A percentile compares a stretch with the other conserved stretches of the same genome.
phyloP scores from a whole-genome alignment of 306 rosid species.

The Albizia julibrissin region DNA sequence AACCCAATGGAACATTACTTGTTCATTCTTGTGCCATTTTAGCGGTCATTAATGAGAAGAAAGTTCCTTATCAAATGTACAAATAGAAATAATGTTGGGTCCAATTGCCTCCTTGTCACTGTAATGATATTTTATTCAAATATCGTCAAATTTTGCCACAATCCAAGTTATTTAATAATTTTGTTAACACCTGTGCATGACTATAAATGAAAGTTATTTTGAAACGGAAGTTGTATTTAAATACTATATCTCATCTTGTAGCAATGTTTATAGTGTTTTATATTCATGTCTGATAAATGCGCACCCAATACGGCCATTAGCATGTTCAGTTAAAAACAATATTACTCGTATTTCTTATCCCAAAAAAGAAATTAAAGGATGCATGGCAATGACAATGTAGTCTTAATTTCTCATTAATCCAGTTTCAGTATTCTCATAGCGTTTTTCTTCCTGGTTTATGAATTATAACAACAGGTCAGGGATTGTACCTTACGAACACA shows the following conservation, averaged over 20 bases:
- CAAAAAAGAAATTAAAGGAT: neutral
- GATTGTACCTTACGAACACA: slow-evolving; percentile 92
- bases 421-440: slow-evolving; percentile 24
- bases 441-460: neutral
- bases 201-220: neutral
- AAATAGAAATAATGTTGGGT: neutral
- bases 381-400: neutral
- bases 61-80: neutral
- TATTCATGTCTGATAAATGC: neutral
- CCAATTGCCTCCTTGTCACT: neutral
- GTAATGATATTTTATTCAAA: neutral
- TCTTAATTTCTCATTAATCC: neutral
- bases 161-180: neutral
- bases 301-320: neutral
- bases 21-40: neutral
- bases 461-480: slow-evolving; percentile 55
- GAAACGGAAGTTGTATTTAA: neutral
- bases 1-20: neutral
- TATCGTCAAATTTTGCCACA: neutral
- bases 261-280: neutral
- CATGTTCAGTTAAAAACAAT: neutral
- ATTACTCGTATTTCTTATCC: neutral
- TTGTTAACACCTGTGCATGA: neutral
- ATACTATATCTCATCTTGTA: neutral
- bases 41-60: neutral